Evolutionary conservation across 768 basidiomycete genomes (phyloP).

Genomic region (Suillus tomentosus): DNA sequence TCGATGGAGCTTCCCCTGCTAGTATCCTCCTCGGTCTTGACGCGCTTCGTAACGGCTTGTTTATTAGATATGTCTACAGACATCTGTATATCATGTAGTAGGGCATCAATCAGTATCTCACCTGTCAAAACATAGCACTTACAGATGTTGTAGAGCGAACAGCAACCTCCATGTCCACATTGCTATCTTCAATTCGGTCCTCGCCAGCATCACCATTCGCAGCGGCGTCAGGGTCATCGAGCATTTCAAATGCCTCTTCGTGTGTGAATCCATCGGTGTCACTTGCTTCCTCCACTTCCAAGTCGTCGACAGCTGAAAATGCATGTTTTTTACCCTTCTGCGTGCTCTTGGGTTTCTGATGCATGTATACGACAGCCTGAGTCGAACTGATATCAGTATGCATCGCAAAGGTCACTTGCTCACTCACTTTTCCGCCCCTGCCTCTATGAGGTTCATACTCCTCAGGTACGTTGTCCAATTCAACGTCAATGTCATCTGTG

Average conservation of each 20-base stretch:
- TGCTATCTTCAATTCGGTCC: neutral
- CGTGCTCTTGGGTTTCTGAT: no score
- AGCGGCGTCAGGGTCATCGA: neutral
- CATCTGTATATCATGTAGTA: neutral
- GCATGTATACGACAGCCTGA: no score
- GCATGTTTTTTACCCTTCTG: no score
- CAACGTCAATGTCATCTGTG: no score
- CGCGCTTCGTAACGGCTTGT: neutral
- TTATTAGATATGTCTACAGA: neutral
- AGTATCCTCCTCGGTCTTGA: neutral
- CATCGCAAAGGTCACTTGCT: no score
- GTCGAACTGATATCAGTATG: no score
- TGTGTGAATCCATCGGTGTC: no score
- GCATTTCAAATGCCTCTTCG: neutral
- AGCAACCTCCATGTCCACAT: neutral
- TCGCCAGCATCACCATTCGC: neutral
- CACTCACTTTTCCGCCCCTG: no score
- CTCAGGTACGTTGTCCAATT: no score
- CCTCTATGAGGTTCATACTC: no score
- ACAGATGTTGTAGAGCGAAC: neutral
- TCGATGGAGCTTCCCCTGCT: neutral
- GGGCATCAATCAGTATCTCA: neutral
- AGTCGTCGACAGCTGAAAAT: no score
- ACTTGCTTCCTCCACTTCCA: no score
- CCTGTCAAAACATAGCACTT: neutral